These are phyloP conservation scores for Coccomyxa subellipsoidea DNA, from an alignment of 163 green algal species.

Conservation along the genomic window DNA sequence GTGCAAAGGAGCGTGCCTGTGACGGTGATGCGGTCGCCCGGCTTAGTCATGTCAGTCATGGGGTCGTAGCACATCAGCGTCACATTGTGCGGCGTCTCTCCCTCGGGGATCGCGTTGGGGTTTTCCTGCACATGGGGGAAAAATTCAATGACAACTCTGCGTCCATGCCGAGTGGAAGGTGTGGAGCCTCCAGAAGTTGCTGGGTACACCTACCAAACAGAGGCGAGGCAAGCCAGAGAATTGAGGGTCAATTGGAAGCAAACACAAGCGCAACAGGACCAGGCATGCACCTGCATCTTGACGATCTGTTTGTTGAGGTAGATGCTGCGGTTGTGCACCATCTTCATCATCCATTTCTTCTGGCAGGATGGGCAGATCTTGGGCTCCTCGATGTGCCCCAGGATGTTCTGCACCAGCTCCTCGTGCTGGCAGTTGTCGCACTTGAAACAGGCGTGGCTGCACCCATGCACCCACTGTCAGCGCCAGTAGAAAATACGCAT, in stretches of 20 bases:
- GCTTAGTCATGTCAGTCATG: slow-evolving; percentile 85
- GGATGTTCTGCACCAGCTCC: slow-evolving; percentile 38
- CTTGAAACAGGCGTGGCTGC: slow-evolving; percentile 69
- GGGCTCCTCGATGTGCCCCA: slow-evolving; percentile 67
- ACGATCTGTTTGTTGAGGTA: slow-evolving; percentile 91
- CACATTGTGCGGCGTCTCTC: slow-evolving; percentile 93
- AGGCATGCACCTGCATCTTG: slow-evolving; percentile 75
- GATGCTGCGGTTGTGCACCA: slow-evolving; percentile 73
- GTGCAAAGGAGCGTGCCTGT: no score
- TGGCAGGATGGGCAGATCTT: slow-evolving; percentile 56
- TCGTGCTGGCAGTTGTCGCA: slow-evolving; percentile 67
- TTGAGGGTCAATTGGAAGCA: no score
- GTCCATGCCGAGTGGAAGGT: no score
- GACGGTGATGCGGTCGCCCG: slow-evolving; percentile 85
- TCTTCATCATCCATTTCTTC: slow-evolving; percentile 54
- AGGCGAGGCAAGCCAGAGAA: no score
- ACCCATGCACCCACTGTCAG: background rate
- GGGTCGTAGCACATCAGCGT: slow-evolving; percentile 86
- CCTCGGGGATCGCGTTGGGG: slow-evolving; percentile 94
- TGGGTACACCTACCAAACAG: no score
- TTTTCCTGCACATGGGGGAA: slow-evolving; percentile 83
- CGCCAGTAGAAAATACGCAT: background rate
- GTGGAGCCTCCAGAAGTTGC: no score
- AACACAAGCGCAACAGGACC: background rate
- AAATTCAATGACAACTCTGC: no score